Evolutionary conservation across 495 filamentous ascomycete genomes (phyloP), one percentile per base, ranked within the genome.

Genomic region (Lentithecium fluviatile): DNA sequence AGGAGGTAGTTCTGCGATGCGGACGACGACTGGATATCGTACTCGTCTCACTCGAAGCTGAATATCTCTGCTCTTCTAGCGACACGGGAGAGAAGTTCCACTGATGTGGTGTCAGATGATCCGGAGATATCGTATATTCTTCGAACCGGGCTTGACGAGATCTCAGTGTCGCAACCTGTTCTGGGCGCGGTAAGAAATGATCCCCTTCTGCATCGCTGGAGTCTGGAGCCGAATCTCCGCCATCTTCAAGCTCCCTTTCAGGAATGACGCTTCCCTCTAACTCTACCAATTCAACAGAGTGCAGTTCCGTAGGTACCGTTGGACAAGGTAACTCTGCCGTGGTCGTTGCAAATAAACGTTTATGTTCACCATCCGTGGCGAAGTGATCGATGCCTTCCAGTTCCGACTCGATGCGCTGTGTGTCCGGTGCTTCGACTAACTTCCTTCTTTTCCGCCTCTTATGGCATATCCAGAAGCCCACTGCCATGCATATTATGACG

Each of bases 261-360:
- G 20, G 19, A 19, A 45, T 6, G 3, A 10, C 3, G 29, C 53
- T 32, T 8, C 59, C 59, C 29, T 62, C 59, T 6, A 62, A 45
- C 51, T 62, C 59, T n/a, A 62, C 45, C 2, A 62, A 51, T 34
- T 56, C 59, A 10, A 56, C 51, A 2, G 51, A 48, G 25, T 25
- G 19, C 45, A 62, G 40, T 34, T 62, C 59, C 23, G 32, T 51
- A 12, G 51, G 59, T 32, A 15, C 49, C 1, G 32, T 11, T 5
- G 17, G 17, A 17, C 12, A 10, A 0, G 48, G 21, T n/a, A 62
- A 32, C 23, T 62, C 59, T 25, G 21, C 49, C 36, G 21, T 49
- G 26, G 19, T 11, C n/a, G 24, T 15, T 32, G 3, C 38, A 5
- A 56, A 29, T 13, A 62, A 40, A 5, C 26, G 26, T 32, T 51